Base-by-base conservation (phyloP, 139 green algal species). In the Eudorina sp. region DNA sequence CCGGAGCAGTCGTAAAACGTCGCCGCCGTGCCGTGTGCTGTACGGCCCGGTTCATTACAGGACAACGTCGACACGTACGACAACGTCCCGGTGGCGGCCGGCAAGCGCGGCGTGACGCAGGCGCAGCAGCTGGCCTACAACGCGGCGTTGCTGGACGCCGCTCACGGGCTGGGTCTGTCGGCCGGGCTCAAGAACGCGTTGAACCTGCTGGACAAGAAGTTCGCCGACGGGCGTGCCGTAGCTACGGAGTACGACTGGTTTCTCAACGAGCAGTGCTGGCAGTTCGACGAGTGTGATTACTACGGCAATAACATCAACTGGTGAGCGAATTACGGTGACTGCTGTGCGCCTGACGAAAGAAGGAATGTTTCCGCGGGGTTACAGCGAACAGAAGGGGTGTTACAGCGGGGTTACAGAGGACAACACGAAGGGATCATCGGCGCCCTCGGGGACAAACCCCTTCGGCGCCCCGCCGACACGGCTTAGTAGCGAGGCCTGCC, bases 31-130 rank as follows among this genome's bases (percentile, higher is more conserved):
- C 27, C 43, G 14, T 27, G 72, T 14, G 25, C 66, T 43, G 66
- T 43, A 13, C 31, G 36, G 34, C 19, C 9, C 27, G 66, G 31
- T 43, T 43, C 27, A 9, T 27, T 25, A 7, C 78, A 85, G 83
- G 83, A 88, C 83, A 88, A 88, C 21, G 83, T 88, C 27, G 83
- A 88, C 51, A 21, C 64, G n/a, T 88, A 88, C 83, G 46, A 70
- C 68, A 88, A 88, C 45, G 83, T 88, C 21, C 34, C 66, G 29
- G 11, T 4, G 40, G 58, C 38, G 2, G 3, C 55, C 2, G n/a
- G 31, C 4, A 6, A 23, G 23, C 78, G 78, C 16, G 78, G 78
- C 36, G 78, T 85, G 31, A 85, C 78, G 11, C 9, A 38, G 6
- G 40, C 38, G 27, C 55, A 85, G 8, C 55, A 85, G 55, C 78